A percentile compares a stretch with the other conserved stretches of the same genome.
Evolutionary conservation across 768 basidiomycete species (phyloP).

Genomic region (Naganishia randhawae): DNA sequence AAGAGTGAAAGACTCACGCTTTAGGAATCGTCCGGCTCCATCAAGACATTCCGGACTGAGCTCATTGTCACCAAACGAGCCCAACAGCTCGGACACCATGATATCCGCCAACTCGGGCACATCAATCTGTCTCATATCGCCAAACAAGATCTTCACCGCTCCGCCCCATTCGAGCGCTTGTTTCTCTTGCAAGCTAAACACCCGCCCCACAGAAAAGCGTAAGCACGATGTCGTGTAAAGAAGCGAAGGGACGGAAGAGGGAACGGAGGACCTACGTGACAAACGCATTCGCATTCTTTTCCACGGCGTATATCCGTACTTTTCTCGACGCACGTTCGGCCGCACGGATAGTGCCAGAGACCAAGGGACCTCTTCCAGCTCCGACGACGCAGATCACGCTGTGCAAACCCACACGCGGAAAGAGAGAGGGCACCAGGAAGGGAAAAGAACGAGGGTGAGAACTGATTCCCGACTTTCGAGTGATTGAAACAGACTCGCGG

Average conservation of each 20-base stretch:
- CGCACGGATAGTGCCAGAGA: conserved; percentile 76
- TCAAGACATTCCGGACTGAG: conserved; percentile 97
- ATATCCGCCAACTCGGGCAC: conserved; percentile 87
- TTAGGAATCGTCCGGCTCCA: conserved; percentile 87
- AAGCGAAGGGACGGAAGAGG: conserved; percentile 2
- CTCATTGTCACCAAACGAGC: conserved; percentile 98
- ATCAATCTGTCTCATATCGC: conserved; percentile 83
- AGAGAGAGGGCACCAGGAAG: no score
- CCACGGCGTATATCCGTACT: conserved; percentile 76
- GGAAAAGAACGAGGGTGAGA: no score
- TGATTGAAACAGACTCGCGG: neutral
- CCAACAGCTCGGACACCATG: conserved; percentile 88
- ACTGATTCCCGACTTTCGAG: neutral
- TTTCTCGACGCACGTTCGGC: conserved; percentile 63
- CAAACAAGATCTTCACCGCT: conserved; percentile 75
- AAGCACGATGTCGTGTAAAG: neutral
- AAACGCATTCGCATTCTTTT: conserved; percentile 94
- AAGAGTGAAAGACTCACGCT: conserved; percentile 59
- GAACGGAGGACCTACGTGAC: conserved; percentile 67
- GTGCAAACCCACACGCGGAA: neutral
- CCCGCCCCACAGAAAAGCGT: neutral
- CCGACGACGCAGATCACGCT: conserved; percentile 89
- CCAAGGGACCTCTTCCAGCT: conserved; percentile 89
- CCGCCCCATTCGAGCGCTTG: conserved; percentile 77
- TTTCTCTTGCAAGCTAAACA: conserved; percentile 72